Conservation (phyloP, 2,329 filamentous ascomycete species). For the Sporothrix phasma region DNA sequence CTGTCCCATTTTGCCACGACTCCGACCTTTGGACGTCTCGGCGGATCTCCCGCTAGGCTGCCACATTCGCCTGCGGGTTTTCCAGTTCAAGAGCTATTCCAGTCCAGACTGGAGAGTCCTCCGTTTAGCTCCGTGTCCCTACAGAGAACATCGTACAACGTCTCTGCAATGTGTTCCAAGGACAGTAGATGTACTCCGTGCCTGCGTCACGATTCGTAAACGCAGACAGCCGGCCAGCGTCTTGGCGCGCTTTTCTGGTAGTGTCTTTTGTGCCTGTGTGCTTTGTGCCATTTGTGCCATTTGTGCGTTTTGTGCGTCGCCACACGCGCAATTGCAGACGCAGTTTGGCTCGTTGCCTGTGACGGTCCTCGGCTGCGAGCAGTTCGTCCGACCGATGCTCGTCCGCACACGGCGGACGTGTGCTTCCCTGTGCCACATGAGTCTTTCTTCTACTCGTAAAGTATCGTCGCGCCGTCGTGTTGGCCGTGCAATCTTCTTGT, state of each 20-base stretch:
- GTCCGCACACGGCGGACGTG: not conserved
- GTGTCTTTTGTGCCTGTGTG: too few relatives aligned
- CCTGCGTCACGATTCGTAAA: not conserved
- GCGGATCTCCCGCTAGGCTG: not conserved
- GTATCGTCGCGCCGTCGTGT: not conserved
- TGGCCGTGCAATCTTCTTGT: too few relatives aligned
- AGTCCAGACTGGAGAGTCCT: too few relatives aligned
- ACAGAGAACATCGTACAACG: too few relatives aligned
- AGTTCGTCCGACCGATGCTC: not conserved
- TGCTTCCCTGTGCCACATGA: not conserved
- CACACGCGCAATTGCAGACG: not conserved
- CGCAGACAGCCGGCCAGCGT: not conserved
- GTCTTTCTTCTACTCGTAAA: not conserved
- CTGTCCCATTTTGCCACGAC: not conserved
- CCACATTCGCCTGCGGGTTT: not conserved
- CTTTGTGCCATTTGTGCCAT: too few relatives aligned
- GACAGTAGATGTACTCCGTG: too few relatives aligned
- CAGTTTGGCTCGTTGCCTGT: not conserved
- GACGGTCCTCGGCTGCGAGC: not conserved
- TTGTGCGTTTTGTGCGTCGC: not conserved
- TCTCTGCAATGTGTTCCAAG: too few relatives aligned
- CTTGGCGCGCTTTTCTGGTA: too few relatives aligned
- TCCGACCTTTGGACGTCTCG: not conserved
- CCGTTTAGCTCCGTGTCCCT: too few relatives aligned
- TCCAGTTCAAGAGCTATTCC: not conserved